Base-by-base conservation (phyloP, 1,139 yeast species). In the Magnusiomyces tetraspermus region DNA sequence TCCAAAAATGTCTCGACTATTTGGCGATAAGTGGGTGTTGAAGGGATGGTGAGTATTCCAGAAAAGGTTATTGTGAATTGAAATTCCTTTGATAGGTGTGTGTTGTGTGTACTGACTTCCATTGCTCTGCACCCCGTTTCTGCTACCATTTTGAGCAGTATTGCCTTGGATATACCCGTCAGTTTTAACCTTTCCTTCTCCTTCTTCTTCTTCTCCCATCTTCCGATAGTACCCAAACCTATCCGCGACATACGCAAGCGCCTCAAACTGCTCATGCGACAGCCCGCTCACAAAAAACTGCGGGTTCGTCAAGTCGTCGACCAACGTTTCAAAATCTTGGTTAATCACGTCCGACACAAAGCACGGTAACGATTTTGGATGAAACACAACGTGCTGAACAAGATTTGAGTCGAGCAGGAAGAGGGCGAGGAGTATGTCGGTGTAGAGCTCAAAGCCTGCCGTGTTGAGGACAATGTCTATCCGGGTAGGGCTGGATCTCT, bases 271-370 rank as follows among this genome's bases (percentile, higher is more conserved):
- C 5, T 33, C 37, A 13, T 43, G 44, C 28, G 23, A 24, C n/a
- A n/a, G n/a, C n/a, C n/a, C n/a, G 48, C 28, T 37, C 5, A 40
- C 31, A 70, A 85, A 88, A 58, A 81, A 75, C 3, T 67, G 54
- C 3, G 71, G 61, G 61, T 83, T 79, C 31, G 56, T 59, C 61
- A 92, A 73, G 61, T 87, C 87, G 37, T 70, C 63, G 37, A 88
- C 63, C 54, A 89, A 72, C 43, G 76, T 69, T 46, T 75, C 74
- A 58, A 87, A 80, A 68, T 92, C 99, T 60, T 82, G 81, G 28
- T 87, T 79, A 79, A 89, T 81, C n/a, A 92, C 94, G 67, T 92
- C 99, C 62, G 96, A 86, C 22, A 92, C 98, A 82, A 92, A 90
- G 95, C 97, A 92, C 43, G 98, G 97, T 57, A 88, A 77, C 54